Base-by-base conservation (phyloP, 129 eudicot species). In the Sambucus nigra region DNA sequence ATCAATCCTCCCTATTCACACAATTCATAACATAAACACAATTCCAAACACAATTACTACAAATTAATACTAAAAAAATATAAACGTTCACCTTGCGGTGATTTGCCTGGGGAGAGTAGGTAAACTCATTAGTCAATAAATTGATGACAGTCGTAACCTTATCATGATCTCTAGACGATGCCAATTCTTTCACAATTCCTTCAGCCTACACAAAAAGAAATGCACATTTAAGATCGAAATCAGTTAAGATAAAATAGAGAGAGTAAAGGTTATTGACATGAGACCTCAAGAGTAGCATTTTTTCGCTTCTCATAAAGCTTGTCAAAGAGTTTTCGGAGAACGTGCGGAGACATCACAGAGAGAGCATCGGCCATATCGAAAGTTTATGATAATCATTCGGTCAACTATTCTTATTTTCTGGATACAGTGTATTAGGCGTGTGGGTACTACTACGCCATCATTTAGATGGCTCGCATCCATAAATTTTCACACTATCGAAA, bases 291-390 rank as follows among this genome's bases (percentile, higher is more conserved):
- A 14, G 98, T 95, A 61, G 95, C 98, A 63, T 73, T 89, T 55
- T 89, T 89, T 26, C 98, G 82, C 47, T 89, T 89, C 73, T 89
- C 98, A 56, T 89, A 89, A 3, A 89, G 70, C 75, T 89, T 89
- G 63, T 89, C 95, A 23, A 95, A 65, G 19, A 89, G 83, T 64
- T 89, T 85, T 7, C 95, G 93, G 40, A 85, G 83, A 48, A 89
- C 94, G 18, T 80, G 68, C 5, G 98, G 77, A 31, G 98, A 94
- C 65, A 88, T 66, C 32, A 78, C 76, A 25, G 84, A 66, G 13
- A 75, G 60, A 38, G 70, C 92, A 53, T 89, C 98, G 53, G 93
- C 86, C 95, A 85, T 89, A 47, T 62, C 67, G 26, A 57, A 57
- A 66, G 16, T 55, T 32, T 49, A 45, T n/a, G n/a, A n/a, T n/a